A percentile compares a stretch with the other conserved stretches of the same genome.
Evolutionary conservation across 2,329 filamentous ascomycete species (phyloP).

Genomic region (Colletotrichum truncatum): DNA sequence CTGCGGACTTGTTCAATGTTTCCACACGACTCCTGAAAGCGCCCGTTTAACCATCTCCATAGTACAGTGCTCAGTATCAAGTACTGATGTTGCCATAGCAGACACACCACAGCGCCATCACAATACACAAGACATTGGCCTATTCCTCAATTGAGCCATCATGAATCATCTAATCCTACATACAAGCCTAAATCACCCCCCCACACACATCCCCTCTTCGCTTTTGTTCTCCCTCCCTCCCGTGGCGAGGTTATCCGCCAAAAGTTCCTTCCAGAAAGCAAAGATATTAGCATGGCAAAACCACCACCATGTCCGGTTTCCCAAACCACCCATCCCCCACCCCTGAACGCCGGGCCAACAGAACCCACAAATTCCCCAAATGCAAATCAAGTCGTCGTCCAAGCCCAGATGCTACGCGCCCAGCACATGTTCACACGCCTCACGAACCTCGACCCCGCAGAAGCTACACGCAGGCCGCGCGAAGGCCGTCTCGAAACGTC

Average conservation of each 20-base stretch:
- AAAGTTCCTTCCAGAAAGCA: too few species aligned
- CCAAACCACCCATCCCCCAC: background rate
- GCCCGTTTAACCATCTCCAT: too few species aligned
- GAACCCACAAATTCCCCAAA: background rate
- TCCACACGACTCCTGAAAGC: too few species aligned
- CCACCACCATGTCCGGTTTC: background rate
- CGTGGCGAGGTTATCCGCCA: too few species aligned
- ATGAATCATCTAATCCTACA: slow-evolving; percentile 21
- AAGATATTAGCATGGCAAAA: slow-evolving; percentile 10
- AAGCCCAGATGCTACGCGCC: background rate
- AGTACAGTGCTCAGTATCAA: too few species aligned
- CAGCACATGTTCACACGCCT: background rate
- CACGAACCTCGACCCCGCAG: background rate
- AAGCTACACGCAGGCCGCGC: background rate
- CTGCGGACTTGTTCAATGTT: too few species aligned
- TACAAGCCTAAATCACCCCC: background rate
- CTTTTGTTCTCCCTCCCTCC: background rate
- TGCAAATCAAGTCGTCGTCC: background rate
- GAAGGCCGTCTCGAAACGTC: background rate
- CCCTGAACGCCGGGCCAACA: slow-evolving; percentile 26
- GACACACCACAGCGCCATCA: too few species aligned
- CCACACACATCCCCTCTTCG: too few species aligned
- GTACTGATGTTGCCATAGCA: too few species aligned
- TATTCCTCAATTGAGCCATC: background rate
- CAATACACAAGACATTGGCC: too few species aligned